These are phyloP conservation scores for Mucor plumbeus DNA, from an alignment of 371 early-diverging fungal species.

Conservation along the genomic window DNA sequence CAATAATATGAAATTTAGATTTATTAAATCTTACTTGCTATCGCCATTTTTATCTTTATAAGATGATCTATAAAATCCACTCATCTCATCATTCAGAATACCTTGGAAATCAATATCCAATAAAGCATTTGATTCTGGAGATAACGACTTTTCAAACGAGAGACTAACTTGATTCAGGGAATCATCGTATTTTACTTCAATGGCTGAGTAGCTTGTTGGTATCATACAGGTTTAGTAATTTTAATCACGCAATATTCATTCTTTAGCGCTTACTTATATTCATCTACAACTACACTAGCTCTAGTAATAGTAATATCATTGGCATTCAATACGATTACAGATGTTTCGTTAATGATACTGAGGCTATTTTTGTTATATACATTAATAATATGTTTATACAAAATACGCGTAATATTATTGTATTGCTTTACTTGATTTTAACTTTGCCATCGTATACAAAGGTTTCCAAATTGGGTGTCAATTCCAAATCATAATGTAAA, in stretches of 20 bases:
- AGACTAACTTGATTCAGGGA: slow-evolving; percentile 66
- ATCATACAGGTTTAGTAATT: background rate
- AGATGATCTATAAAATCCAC: slow-evolving; percentile 83
- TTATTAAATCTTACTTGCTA: slow-evolving; percentile 40
- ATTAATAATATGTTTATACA: background rate
- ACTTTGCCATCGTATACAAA: slow-evolving; percentile 75
- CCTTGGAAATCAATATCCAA: slow-evolving; percentile 72
- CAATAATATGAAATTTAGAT: no score
- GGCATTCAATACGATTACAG: slow-evolving; percentile 64
- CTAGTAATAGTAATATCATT: slow-evolving; percentile 49
- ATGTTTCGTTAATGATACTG: slow-evolving; percentile 59
- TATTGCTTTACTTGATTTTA: slow-evolving; percentile 31
- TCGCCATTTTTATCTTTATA: slow-evolving; percentile 71
- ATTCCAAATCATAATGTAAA: slow-evolving; percentile 72
- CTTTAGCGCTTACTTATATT: slow-evolving; percentile 18
- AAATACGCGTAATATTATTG: background rate
- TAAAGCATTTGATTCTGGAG: slow-evolving; percentile 50
- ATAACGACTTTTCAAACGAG: slow-evolving; percentile 55
- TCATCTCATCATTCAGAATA: slow-evolving; percentile 80
- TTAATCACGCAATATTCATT: slow-evolving; percentile 20
- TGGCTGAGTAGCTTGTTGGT: slow-evolving; percentile 6
- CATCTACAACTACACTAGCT: slow-evolving; percentile 28
- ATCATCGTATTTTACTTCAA: slow-evolving; percentile 55
- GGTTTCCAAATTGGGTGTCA: slow-evolving; percentile 72
- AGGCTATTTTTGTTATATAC: slow-evolving; percentile 27